These are phyloP conservation scores for Kentomonas sorsogonicus DNA, from an alignment of 208 protist genomes.

Conservation along the genomic window DNA sequence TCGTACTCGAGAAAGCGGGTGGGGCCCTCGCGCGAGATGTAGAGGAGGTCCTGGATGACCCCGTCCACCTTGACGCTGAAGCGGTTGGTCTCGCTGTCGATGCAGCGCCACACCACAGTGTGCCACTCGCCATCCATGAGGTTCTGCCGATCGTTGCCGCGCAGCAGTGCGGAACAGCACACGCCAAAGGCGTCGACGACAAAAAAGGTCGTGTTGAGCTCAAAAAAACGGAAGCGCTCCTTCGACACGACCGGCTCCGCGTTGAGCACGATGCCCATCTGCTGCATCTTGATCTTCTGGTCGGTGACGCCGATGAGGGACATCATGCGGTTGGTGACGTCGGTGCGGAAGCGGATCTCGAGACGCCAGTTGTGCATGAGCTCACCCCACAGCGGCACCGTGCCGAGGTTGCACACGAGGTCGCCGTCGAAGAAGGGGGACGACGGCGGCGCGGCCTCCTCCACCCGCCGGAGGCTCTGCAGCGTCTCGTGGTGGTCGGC, in stretches of 20 bases:
- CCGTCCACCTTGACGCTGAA: conserved; percentile 86
- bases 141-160: conserved; percentile 74
- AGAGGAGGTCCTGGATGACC: conserved; percentile 72
- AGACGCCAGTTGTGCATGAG: conserved; percentile 85
- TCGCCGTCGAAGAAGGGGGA: conserved; percentile 74
- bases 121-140: conserved; percentile 87
- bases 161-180: conserved; percentile 76
- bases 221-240: conserved; percentile 79
- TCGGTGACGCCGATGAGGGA: conserved; percentile 78
- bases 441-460: conserved; percentile 42
- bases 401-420: conserved; percentile 73
- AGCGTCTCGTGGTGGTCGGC: conserved; percentile 76
- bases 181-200: conserved; percentile 77
- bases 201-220: conserved; percentile 80
- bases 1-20: conserved; percentile 61
- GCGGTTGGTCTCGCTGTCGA: conserved; percentile 84
- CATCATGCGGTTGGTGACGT: conserved; percentile 68
- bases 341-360: conserved; percentile 81
- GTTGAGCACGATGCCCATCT: conserved; percentile 84
- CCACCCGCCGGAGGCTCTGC: conserved; percentile 37
- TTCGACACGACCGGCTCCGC: conserved; percentile 72
- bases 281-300: conserved; percentile 78
- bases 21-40: conserved; percentile 72
- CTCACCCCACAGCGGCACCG: conserved; percentile 66
- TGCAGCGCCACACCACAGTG: conserved; percentile 79